Percentiles rank a stretch among this genome's conserved stretches.
These are phyloP conservation scores for Cercospora janseana DNA, from an alignment of 2,329 filamentous ascomycete species.

Conservation along the genomic window DNA sequence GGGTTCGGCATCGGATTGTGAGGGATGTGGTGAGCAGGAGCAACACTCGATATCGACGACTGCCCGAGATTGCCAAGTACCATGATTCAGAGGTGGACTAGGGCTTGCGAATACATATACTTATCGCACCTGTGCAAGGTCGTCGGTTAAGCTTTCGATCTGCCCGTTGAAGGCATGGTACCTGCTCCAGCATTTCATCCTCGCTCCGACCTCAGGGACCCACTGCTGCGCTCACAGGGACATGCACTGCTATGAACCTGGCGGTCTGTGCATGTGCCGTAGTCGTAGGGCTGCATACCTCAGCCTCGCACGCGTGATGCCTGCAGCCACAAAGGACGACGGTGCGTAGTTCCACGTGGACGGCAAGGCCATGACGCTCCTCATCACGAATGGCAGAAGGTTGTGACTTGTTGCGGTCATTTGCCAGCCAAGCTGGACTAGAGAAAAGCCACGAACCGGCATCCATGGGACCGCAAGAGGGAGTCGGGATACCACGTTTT, in stretches of 20 bases:
- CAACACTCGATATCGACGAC: no score
- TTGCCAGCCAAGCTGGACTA: slow-evolving; percentile 7
- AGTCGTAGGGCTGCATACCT: slow-evolving; percentile 10
- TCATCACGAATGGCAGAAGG: not conserved
- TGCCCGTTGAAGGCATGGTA: slow-evolving; percentile 16
- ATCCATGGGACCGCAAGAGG: not conserved
- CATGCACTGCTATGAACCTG: slow-evolving; percentile 7
- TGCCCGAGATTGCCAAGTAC: not conserved
- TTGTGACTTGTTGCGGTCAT: not conserved
- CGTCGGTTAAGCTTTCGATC: slow-evolving; percentile 17
- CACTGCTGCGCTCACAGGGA: slow-evolving; percentile 12
- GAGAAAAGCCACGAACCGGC: not conserved
- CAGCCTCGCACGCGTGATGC: slow-evolving; percentile 1
- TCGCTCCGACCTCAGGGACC: slow-evolving; percentile 2
- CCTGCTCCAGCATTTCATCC: slow-evolving; percentile 14
- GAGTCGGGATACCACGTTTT: slow-evolving; percentile 7
- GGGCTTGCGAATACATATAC: slow-evolving; percentile 15
- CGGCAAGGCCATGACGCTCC: not conserved
- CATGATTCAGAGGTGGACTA: not conserved
- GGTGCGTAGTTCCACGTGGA: slow-evolving; percentile 3
- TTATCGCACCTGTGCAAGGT: slow-evolving; percentile 14
- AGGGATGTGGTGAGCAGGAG: not conserved
- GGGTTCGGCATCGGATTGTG: slow-evolving; percentile 15
- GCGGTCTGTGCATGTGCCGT: slow-evolving; percentile 13
- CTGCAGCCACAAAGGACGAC: slow-evolving; percentile 4